A percentile compares a stretch with the other conserved stretches of the same genome.
Conservation (phyloP, 352 stramenopile species). For the Phytophthora capsici region DNA sequence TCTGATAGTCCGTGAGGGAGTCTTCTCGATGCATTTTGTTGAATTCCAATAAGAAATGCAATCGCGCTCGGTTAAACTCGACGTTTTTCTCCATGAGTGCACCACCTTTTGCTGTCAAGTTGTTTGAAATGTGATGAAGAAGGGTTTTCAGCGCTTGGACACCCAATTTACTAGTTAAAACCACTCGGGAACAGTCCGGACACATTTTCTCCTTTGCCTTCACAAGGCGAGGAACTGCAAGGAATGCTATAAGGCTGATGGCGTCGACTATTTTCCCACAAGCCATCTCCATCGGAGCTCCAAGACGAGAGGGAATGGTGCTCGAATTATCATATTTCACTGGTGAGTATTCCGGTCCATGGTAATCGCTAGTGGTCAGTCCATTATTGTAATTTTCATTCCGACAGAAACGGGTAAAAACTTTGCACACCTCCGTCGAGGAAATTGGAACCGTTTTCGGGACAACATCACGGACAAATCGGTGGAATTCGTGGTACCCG, state of each 20-base stretch:
- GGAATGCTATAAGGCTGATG: slow-evolving; percentile 37
- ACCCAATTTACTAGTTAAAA: slow-evolving; percentile 36
- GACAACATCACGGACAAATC: slow-evolving; percentile 59
- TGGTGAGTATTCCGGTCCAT: slow-evolving; percentile 20
- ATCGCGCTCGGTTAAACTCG: slow-evolving; percentile 45
- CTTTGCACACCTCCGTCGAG: slow-evolving; percentile 51
- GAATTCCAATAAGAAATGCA: slow-evolving; percentile 64
- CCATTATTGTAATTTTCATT: slow-evolving; percentile 24
- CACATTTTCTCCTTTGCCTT: slow-evolving; percentile 34
- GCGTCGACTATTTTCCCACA: slow-evolving; percentile 29
- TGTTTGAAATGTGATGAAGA: slow-evolving; percentile 59
- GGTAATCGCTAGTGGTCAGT: background rate
- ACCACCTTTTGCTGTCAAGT: slow-evolving; percentile 37
- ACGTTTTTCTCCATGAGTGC: slow-evolving; percentile 46
- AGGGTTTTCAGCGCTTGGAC: slow-evolving; percentile 57
- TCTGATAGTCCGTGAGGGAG: slow-evolving; percentile 59
- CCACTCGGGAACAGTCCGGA: background rate
- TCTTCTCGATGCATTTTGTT: slow-evolving; percentile 67
- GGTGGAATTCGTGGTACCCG: slow-evolving; percentile 57
- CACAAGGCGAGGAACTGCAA: slow-evolving; percentile 40
- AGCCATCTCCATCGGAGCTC: slow-evolving; percentile 16
- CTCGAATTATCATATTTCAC: slow-evolving; percentile 14
- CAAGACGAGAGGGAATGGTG: slow-evolving; percentile 10
- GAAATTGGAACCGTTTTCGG: slow-evolving; percentile 49
- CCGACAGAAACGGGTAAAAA: slow-evolving; percentile 63